Base-by-base conservation (phyloP, 1,139 yeast genomes). In the Lodderomyces metapsilosis region DNA sequence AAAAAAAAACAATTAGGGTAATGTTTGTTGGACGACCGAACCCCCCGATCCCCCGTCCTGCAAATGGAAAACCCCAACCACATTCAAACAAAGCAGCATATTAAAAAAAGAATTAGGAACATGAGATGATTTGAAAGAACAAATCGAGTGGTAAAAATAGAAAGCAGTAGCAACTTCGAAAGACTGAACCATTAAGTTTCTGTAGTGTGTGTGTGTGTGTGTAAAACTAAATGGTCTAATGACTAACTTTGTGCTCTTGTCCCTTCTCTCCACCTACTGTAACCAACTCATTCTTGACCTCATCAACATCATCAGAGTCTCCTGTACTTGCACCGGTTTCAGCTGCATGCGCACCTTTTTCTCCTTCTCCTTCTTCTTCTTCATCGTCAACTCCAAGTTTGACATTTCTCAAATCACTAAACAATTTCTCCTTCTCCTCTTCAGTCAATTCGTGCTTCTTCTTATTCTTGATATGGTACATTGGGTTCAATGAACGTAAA, bases 391-490 rank as follows among this genome's bases (percentile, higher is more conserved):
- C 47, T 38, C 47, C 52, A 21, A 56, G 40, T 32, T 47, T 53
- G 16, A 57, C 52, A 22, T 53, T 46, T 51, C 55, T 64, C 41
- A 69, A 66, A 55, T 74, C 62, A 36, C 54, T 60, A 56, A 83
- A 81, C 57, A 84, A 69, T 36, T 67, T 74, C 20, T 71, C 74
- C 54, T 76, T 72, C 63, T 84, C 79, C 27, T 61, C 74, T 37
- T 64, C 63, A 34, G 77, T 58, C 56, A 83, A 62, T 52, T 82
- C 84, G 44, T 75, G 54, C 66, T 81, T 77, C 71, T 80, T 75
- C 74, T 82, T 82, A 53, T 75, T 74, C 68, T 82, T 84, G 50
- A 84, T 64, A 69, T 82, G 75, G 64, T 82, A 83, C 76, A 81
- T 71, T 61, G 91, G 91, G 64, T 82, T 84, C 64, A 84, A 64